phyloP scores from a whole-genome alignment of 805 yeast species.

The Wickerhamomyces chambardii region DNA sequence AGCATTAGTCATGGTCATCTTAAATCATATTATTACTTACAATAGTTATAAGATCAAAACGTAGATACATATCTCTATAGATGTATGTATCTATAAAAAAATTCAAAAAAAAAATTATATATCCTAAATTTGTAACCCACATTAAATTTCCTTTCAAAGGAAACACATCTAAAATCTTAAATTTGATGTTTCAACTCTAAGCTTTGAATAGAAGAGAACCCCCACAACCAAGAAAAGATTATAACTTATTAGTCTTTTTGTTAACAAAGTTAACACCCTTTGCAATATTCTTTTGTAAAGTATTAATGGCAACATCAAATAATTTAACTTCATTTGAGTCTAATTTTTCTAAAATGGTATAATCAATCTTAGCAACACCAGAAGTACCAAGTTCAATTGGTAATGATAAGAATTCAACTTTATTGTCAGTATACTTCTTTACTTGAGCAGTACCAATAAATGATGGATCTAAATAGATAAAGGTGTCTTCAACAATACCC shows the following conservation, averaged over 20 bases:
- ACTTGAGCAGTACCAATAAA: slow-evolving; percentile 46
- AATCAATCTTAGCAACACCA: slow-evolving; percentile 51
- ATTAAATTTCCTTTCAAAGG: too few relatives aligned
- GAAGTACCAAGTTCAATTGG: slow-evolving; percentile 46
- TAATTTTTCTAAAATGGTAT: slow-evolving; percentile 38
- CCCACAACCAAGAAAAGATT: too few relatives aligned
- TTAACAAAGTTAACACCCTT: slow-evolving; percentile 47
- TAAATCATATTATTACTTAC: too few relatives aligned
- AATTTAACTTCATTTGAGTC: slow-evolving; percentile 46
- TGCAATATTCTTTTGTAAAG: slow-evolving; percentile 43
- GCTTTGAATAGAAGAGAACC: too few relatives aligned
- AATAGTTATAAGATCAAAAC: too few relatives aligned
- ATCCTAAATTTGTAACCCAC: too few relatives aligned
- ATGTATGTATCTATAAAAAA: too few relatives aligned
- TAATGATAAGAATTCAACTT: slow-evolving; percentile 43
- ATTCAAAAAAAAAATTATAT: too few relatives aligned
- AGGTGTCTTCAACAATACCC: slow-evolving; percentile 37
- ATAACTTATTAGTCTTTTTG: slow-evolving; percentile 13
- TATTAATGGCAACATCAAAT: slow-evolving; percentile 44
- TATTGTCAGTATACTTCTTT: slow-evolving; percentile 22
- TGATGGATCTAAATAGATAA: slow-evolving; percentile 37
- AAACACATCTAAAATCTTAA: too few relatives aligned
- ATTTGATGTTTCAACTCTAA: too few relatives aligned
- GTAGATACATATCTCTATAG: too few relatives aligned
- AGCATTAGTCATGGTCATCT: too few relatives aligned